Base-by-base conservation (phyloP, 2,329 filamentous ascomycete genomes). In the Monilinia laxa region DNA sequence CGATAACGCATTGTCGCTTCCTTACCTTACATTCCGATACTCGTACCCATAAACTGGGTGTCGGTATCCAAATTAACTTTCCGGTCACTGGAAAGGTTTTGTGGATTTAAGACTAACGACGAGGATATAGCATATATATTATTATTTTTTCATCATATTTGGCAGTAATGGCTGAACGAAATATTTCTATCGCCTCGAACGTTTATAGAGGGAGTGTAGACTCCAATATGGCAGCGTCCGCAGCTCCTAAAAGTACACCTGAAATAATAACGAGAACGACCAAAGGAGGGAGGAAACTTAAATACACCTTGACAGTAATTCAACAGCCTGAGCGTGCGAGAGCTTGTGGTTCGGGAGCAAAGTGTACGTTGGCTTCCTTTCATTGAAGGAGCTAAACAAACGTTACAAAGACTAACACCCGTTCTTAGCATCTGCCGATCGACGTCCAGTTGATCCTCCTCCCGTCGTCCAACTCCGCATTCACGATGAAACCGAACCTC, bases 301-400 rank as follows among this genome's bases (percentile, higher is more conserved):
- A 87, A 76, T 98, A 98, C 79, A 83, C 85, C 71, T 82, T 98
- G 78, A 87, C 86, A 68, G 93, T 98, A 66, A 88, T 97, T 73
- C 95, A 99, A 80, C 92, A 98, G 78, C 95, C 95, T 25, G 90
- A 96, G 80, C 91, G 93, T 75, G 94, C 95, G 60, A 87, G 95
- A 82, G 95, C 95, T 65, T 99, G 95, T 78, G 95, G 95, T 75
- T 93, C 93, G 65, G 95, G 95, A 68, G 92, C 92, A 64, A 98
- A 98, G 81, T 96, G 92, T 96, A 84, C 79, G 89, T 67, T n/a
- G 25, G 31, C 4, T 51, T 40, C 25, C 40, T 47, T 40, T 31
- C 31, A 45, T 23, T 65, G 35, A 59, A 38, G 18, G 49, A 12
- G 18, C n/a, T 18, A 45, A 31, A 53, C 42, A 28, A 25, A 31